These are phyloP conservation scores for Ceratocystis albifundus DNA, from an alignment of 2,329 filamentous ascomycete species.

Conservation along the genomic window DNA sequence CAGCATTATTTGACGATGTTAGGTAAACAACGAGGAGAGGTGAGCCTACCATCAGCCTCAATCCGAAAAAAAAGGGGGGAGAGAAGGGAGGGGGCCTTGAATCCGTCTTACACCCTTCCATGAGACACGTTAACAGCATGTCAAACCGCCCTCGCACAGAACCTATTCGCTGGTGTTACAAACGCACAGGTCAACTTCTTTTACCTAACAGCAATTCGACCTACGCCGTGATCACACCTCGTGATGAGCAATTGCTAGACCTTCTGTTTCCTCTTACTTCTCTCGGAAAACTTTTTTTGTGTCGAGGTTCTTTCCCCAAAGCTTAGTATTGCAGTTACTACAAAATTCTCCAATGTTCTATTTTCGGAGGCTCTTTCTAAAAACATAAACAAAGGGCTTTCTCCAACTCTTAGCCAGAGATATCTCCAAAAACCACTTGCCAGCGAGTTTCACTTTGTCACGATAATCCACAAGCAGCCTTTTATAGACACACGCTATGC, in stretches of 20 bases:
- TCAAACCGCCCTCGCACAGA: slow-evolving; percentile 1
- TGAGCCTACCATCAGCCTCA: neutral
- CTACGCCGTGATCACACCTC: slow-evolving; percentile 1
- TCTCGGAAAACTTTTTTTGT: neutral
- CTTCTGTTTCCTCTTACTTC: neutral
- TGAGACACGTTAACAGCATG: neutral
- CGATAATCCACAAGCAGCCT: slow-evolving; percentile 4
- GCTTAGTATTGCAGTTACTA: neutral
- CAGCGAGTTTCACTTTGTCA: slow-evolving; percentile 1
- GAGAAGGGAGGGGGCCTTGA: neutral
- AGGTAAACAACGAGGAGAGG: neutral
- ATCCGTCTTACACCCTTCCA: neutral
- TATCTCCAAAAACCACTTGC: neutral
- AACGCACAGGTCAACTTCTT: slow-evolving; percentile 9
- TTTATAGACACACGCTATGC: neutral
- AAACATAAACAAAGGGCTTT: slow-evolving; percentile 4
- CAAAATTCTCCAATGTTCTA: neutral
- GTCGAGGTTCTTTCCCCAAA: neutral
- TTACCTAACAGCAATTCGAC: slow-evolving; percentile 4
- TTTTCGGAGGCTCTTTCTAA: slow-evolving; percentile 1
- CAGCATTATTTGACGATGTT: neutral
- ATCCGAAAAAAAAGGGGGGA: neutral
- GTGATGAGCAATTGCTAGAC: neutral
- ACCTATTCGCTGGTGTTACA: slow-evolving; percentile 8
- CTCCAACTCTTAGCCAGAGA: neutral